Conservation (phyloP, 345 rosid genomes). For the Theobroma cacao region DNA sequence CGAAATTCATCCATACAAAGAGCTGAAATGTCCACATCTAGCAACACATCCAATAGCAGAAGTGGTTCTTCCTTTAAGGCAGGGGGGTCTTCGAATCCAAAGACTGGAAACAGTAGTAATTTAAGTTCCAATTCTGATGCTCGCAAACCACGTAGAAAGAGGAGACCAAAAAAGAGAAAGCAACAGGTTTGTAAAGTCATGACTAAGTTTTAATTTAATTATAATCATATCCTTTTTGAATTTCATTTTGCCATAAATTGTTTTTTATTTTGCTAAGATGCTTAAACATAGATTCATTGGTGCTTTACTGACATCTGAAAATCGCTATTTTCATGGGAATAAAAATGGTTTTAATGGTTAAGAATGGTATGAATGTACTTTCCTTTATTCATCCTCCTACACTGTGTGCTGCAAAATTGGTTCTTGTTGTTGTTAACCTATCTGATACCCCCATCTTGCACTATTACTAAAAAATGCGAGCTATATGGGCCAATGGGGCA, state of each 20-base stretch:
- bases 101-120: constrained; percentile 80
- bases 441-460: background rate
- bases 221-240: background rate
- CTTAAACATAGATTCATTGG: background rate
- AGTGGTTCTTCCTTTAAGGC: constrained; percentile 48
- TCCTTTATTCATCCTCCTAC: background rate
- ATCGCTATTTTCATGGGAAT: background rate
- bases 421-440: background rate
- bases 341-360: background rate
- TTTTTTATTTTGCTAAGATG: background rate
- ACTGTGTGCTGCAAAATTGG: background rate
- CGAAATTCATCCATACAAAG: constrained; percentile 43
- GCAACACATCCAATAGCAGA: constrained; percentile 60
- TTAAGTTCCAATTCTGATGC: constrained; percentile 96
- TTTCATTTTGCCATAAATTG: background rate
- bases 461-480: background rate
- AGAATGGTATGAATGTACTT: background rate
- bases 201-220: background rate
- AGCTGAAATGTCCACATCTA: constrained; percentile 57
- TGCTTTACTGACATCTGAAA: background rate
- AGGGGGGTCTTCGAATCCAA: constrained; percentile 45
- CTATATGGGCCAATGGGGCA: background rate
- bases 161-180: constrained; percentile 92
- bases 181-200: constrained; percentile 36
- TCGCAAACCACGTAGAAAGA: constrained; percentile 85